phyloP scores from a whole-genome alignment of 805 yeast genomes.

The Pichia phayaonensis region DNA sequence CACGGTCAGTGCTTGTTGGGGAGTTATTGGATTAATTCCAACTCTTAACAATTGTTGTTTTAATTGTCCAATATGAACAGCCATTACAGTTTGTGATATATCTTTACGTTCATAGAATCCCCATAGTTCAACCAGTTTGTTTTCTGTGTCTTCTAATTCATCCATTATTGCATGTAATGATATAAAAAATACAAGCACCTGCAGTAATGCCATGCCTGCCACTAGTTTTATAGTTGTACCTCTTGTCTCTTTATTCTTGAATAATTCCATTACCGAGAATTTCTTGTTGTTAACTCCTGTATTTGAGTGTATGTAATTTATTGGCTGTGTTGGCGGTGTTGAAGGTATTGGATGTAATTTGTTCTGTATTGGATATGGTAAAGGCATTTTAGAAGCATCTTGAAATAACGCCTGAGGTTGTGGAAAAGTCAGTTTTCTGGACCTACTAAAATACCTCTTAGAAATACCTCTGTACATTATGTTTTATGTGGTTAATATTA shows the following conservation, averaged over 20 bases:
- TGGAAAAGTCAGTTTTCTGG: background rate
- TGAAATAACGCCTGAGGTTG: background rate
- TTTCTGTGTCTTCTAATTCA: slow-evolving; percentile 3
- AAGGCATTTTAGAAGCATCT: background rate
- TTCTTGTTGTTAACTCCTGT: background rate
- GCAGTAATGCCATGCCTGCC: background rate
- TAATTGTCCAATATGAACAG: slow-evolving; percentile 17
- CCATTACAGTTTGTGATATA: slow-evolving; percentile 19
- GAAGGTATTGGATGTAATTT: background rate
- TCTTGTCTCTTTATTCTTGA: slow-evolving; percentile 5
- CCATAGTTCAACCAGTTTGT: slow-evolving; percentile 8
- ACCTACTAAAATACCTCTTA: background rate
- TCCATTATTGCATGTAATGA: background rate
- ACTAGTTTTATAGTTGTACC: background rate
- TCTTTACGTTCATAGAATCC: slow-evolving; percentile 15
- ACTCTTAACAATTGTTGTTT: slow-evolving; percentile 14
- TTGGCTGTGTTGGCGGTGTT: background rate
- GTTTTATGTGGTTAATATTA: background rate
- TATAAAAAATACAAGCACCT: background rate
- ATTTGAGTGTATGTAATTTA: no score
- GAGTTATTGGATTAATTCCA: slow-evolving; percentile 11
- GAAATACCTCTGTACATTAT: background rate
- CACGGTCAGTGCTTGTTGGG: slow-evolving; percentile 11
- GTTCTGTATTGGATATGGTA: background rate
- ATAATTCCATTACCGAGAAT: slow-evolving; percentile 1